Percentiles rank a stretch among this genome's conserved stretches.
Evolutionary conservation across 2,329 filamentous ascomycete genomes (phyloP).

Genomic region (Botryosphaeria dothidea): DNA sequence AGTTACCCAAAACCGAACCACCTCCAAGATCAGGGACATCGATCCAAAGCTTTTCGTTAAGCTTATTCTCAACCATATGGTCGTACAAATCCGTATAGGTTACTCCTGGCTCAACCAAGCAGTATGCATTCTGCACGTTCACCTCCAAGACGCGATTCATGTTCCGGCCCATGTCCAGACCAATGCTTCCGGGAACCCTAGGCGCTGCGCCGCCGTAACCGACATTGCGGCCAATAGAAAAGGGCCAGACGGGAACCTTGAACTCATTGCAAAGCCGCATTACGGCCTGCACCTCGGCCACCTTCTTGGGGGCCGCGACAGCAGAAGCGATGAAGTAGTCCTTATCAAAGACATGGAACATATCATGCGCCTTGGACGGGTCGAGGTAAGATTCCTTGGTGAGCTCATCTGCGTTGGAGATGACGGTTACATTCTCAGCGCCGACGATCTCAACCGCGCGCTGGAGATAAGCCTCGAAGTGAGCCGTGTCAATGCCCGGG

Average conservation of each 20-base stretch:
- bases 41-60: constrained; percentile 41
- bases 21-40: constrained; percentile 40
- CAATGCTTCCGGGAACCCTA: constrained; percentile 47
- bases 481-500: not conserved
- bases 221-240: constrained; percentile 46
- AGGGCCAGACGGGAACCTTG: constrained; percentile 35
- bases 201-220: constrained; percentile 55
- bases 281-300: constrained; percentile 37
- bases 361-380: constrained; percentile 36
- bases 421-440: constrained; percentile 3
- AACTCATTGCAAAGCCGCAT: constrained; percentile 37
- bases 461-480: constrained; percentile 1
- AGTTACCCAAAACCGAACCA: constrained; percentile 36
- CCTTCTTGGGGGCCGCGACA: constrained; percentile 46
- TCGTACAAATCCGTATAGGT: constrained; percentile 49
- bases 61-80: constrained; percentile 39
- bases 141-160: constrained; percentile 46
- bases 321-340: constrained; percentile 48
- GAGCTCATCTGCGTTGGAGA: constrained; percentile 15
- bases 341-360: constrained; percentile 44
- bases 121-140: constrained; percentile 41
- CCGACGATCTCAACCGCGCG: constrained; percentile 15
- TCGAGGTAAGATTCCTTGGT: constrained; percentile 27
- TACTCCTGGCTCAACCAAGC: constrained; percentile 50
- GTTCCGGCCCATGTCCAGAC: constrained; percentile 46